A percentile compares a stretch with the other conserved stretches of the same genome.
Conservation (phyloP, 2,329 filamentous ascomycete genomes). For the Ascochyta fabae region DNA sequence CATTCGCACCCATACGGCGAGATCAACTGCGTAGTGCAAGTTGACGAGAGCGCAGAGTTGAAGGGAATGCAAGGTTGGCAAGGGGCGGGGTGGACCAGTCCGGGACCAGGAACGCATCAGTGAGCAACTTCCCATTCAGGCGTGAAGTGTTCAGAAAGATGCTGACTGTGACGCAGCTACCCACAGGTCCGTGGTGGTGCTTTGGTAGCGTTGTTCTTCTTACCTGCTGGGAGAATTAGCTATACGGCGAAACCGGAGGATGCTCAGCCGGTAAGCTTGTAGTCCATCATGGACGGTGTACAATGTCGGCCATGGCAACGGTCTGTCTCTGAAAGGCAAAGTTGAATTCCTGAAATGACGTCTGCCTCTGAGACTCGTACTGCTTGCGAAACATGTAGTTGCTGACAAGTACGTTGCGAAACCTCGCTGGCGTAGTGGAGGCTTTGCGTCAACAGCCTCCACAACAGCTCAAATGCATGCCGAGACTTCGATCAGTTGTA, state of each 20-base stretch:
- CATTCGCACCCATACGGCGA: conserved; percentile 62
- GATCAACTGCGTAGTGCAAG: conserved; percentile 62
- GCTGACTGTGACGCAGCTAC: conserved; percentile 44
- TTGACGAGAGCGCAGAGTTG: conserved; percentile 58
- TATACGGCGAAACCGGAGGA: conserved; percentile 54
- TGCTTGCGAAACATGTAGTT: background rate
- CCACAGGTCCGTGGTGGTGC: conserved; percentile 59
- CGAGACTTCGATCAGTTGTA: background rate
- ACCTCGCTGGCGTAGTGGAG: background rate
- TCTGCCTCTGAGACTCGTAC: background rate
- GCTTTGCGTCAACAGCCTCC: background rate
- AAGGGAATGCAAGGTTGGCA: conserved; percentile 65
- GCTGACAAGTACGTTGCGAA: background rate
- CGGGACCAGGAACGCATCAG: conserved; percentile 63
- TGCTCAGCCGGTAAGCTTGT: conserved; percentile 10
- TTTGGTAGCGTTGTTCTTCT: conserved; percentile 61
- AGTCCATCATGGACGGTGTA: background rate
- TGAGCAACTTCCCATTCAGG: conserved; percentile 16
- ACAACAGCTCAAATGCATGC: background rate
- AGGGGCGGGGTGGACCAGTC: conserved; percentile 62
- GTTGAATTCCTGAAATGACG: too few relatives aligned
- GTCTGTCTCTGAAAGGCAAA: too few relatives aligned
- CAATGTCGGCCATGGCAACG: too few relatives aligned
- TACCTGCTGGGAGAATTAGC: conserved; percentile 62
- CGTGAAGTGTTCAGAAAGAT: background rate